Base-by-base conservation (phyloP, 306 rosid genomes). In the Psophocarpus tetragonolobus region DNA sequence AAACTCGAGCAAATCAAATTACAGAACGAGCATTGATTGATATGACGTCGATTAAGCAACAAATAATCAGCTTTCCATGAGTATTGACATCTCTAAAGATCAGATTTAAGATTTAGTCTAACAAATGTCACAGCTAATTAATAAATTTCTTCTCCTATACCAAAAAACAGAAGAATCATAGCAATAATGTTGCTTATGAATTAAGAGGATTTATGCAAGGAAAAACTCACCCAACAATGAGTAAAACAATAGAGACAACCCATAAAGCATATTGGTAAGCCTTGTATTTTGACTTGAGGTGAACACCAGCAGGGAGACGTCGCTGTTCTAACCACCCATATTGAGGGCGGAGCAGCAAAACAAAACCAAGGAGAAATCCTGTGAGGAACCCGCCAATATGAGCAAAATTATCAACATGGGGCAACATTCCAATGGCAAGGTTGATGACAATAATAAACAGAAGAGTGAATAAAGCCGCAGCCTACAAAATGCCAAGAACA, bases 401-500 rank as follows among this genome's bases (percentile, higher is more conserved):
- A 3, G 97, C 97, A n/a, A 89, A 94, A 51, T 92, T 94, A 76
- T 90, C 93, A 2, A 92, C 89, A 23, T 84, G 97, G 4, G 97
- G 97, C 60, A 90, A 70, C 83, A 94, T 88, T 81, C 97, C 97
- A 50, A 94, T 79, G 68, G 86, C 95, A 12, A 94, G 93, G 84
- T 94, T 94, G 77, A 94, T 65, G 33, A 85, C 82, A 73, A 84
- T 79, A 74, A 94, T 88, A 57, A 88, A 82, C 73, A 90, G 35
- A 39, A 94, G 92, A 14, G 97, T 89, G 63, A 87, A 18, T 65
- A 94, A 64, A 26, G 97, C 97, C 60, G 93, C 95, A 29, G 64
- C 91, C 97, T 94, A 24, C 63, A 80, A 61, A 76, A 84, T 53
- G 68, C 73, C 87, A 27, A 71, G 75, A 29, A 13, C 18, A 9